phyloP scores from a whole-genome alignment of 208 protist species.

The Novymonas esmeraldas region DNA sequence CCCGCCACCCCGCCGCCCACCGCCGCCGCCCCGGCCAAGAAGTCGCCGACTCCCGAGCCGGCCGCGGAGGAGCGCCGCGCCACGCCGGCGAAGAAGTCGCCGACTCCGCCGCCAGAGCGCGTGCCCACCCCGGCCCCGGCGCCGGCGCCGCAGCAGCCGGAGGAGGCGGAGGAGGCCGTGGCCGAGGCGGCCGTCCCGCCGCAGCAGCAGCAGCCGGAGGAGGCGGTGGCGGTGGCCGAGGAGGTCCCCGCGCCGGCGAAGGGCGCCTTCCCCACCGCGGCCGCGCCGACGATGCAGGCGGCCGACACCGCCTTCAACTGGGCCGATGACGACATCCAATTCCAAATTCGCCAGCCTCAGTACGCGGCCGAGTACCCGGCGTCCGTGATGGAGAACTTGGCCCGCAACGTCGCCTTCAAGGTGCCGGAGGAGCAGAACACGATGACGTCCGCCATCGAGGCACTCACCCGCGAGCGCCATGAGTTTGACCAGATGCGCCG shows the following conservation, averaged over 20 bases:
- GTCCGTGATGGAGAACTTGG: conserved; percentile 56
- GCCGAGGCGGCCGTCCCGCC: conserved; percentile 1
- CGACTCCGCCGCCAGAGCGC: conserved; percentile 10
- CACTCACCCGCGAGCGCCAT: conserved; percentile 43
- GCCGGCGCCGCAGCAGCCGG: conserved; percentile 1
- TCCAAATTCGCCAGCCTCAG: conserved; percentile 58
- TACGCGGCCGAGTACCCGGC: conserved; percentile 74
- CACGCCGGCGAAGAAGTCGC: conserved; percentile 9
- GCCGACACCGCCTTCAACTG: conserved; percentile 68
- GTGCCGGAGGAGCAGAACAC: conserved; percentile 47
- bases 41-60: conserved; percentile 16
- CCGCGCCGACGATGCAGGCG: conserved; percentile 27
- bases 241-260: background rate
- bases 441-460: conserved; percentile 42
- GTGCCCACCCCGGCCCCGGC: conserved; percentile 1
- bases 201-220: conserved; percentile 10
- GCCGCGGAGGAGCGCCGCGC: conserved; percentile 8
- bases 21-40: conserved; percentile 16
- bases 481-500: conserved; percentile 50
- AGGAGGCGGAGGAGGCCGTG: background rate
- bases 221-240: conserved; percentile 2
- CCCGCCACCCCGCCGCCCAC: background rate
- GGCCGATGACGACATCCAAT: conserved; percentile 83
- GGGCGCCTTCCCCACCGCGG: background rate
- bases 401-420: conserved; percentile 58